Conservation (phyloP, 1,284 basidiomycete species). For the Volvariella volvacea region DNA sequence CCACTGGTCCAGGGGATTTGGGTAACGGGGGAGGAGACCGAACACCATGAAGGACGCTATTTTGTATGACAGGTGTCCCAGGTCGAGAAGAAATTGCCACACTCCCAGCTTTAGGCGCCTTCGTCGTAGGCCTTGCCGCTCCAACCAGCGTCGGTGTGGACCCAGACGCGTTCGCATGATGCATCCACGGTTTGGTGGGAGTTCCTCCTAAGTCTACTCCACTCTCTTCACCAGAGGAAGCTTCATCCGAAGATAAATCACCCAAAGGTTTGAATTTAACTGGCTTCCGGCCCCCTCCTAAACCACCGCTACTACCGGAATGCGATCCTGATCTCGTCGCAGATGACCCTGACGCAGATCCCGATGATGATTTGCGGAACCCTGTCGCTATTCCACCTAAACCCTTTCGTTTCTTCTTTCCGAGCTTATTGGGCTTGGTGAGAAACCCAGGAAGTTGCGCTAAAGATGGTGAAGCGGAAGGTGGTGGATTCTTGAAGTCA, state of each 20-base stretch:
- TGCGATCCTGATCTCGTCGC: no score
- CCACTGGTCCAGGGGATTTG: constrained; percentile 9
- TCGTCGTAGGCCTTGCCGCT: no score
- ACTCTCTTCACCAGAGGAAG: neutral
- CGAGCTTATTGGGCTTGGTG: constrained; percentile 22
- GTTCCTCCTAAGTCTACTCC: neutral
- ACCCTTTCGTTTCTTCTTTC: constrained; percentile 19
- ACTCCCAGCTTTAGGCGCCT: constrained; percentile 9
- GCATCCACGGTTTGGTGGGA: neutral
- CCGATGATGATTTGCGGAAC: constrained; percentile 12
- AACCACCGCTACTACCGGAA: no score
- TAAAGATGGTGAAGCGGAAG: neutral
- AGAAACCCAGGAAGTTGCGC: constrained; percentile 11
- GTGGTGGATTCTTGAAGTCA: constrained; percentile 5
- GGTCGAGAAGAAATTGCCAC: no score
- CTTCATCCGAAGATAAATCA: constrained; percentile 12
- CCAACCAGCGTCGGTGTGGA: neutral
- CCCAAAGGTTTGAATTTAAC: constrained; percentile 39
- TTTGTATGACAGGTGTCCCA: neutral
- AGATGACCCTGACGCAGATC: no score
- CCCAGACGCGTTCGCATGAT: neutral
- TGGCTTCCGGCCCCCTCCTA: constrained; percentile 27
- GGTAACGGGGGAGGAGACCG: no score
- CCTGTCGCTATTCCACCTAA: constrained; percentile 1
- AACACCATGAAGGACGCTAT: neutral